These are phyloP conservation scores for Sanguinoderma infundibulare DNA, from an alignment of 1,284 basidiomycete genomes.

Conservation along the genomic window DNA sequence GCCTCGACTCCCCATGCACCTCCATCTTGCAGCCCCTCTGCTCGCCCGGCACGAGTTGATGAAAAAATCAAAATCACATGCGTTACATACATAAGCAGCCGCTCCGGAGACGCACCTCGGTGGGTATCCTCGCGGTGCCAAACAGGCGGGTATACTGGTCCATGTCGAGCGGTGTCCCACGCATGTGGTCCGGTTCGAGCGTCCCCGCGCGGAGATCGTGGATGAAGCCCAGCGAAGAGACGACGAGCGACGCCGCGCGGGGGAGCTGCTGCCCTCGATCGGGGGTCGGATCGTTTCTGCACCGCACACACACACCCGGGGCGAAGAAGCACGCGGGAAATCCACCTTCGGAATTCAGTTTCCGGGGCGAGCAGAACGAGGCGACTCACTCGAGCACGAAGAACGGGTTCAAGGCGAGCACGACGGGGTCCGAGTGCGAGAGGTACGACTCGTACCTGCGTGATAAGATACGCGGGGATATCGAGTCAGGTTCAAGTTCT, in stretches of 20 bases:
- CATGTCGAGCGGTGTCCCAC: conserved; percentile 90
- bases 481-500: too few species aligned
- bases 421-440: conserved; percentile 91
- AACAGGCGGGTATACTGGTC: conserved; percentile 94
- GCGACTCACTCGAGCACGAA: conserved; percentile 93
- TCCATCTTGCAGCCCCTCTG: conserved; percentile 92
- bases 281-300: conserved; percentile 91
- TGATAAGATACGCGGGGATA: not conserved
- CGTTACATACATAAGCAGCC: not conserved
- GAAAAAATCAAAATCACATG: too few species aligned
- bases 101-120: conserved; percentile 66
- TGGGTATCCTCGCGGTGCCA: conserved; percentile 93
- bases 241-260: conserved; percentile 87
- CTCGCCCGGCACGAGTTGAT: not conserved
- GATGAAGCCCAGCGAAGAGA: conserved; percentile 91
- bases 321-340: not conserved
- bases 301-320: not conserved
- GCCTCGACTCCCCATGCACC: conserved; percentile 72
- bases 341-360: not conserved
- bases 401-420: conserved; percentile 93
- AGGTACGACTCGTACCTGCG: conserved; percentile 90
- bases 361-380: not conserved
- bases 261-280: conserved; percentile 89
- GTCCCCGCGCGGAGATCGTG: conserved; percentile 89
- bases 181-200: conserved; percentile 83